These are phyloP conservation scores for Selaginella moellendorffii DNA, from an alignment of 75 land plant genomes.

Conservation along the genomic window DNA sequence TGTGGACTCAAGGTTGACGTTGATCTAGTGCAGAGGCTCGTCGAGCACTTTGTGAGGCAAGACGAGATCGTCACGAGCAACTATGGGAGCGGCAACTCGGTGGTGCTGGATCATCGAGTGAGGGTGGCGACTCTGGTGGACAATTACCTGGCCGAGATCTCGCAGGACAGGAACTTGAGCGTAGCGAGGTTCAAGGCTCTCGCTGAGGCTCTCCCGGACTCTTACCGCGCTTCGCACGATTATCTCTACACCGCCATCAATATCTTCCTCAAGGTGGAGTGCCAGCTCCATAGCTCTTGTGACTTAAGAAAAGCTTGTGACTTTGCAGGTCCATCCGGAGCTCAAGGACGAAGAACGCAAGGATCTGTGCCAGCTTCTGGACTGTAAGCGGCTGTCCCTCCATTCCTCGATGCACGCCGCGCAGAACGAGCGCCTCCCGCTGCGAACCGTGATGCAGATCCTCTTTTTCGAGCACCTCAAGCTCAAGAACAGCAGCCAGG, in stretches of 20 bases:
- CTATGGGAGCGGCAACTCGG: no score
- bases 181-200: neutral
- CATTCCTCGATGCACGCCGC: conserved; percentile 7
- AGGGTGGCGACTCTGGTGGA: conserved; percentile 9
- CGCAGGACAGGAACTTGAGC: neutral
- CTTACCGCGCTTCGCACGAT: conserved; percentile 2
- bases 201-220: neutral
- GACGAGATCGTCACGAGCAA: neutral
- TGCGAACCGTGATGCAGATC: neutral
- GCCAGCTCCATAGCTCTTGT: no score
- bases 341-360: neutral
- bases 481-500: neutral
- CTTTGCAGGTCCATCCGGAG: neutral
- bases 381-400: neutral
- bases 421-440: conserved; percentile 7
- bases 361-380: conserved; percentile 1
- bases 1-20: neutral
- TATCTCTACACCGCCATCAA: neutral
- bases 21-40: neutral
- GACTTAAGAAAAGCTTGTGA: no score
- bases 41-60: neutral
- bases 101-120: no score
- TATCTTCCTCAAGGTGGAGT: neutral
- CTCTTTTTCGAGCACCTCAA: conserved; percentile 2
- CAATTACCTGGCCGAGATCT: neutral